Conservation (phyloP, 2,329 filamentous ascomycete species). For the Trichoderma lentiforme region DNA sequence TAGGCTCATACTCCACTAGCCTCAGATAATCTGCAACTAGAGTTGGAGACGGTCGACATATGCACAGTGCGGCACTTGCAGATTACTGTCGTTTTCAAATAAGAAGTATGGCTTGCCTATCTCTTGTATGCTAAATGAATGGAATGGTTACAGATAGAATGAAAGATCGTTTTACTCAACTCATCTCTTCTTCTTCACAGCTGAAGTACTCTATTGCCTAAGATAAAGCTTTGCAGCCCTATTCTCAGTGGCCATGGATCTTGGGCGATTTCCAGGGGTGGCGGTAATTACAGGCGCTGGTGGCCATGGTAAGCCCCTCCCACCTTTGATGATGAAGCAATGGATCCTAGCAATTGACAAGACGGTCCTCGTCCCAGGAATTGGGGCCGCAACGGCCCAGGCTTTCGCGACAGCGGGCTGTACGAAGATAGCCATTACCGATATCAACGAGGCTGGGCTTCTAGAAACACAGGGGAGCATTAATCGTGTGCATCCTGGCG, state of each 20-base stretch:
- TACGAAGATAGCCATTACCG: too few species aligned
- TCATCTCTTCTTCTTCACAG: neutral
- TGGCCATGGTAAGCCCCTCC: neutral
- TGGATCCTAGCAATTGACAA: too few species aligned
- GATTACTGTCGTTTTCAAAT: neutral
- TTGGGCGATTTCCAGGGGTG: neutral
- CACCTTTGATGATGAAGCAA: too few species aligned
- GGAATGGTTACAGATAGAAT: neutral
- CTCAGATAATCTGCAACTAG: neutral
- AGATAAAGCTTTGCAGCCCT: neutral
- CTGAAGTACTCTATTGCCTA: neutral
- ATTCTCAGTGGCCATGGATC: neutral
- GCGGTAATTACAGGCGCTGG: neutral
- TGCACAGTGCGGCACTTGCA: neutral
- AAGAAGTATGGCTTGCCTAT: neutral
- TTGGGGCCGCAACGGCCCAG: too few species aligned
- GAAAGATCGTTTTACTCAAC: too few species aligned
- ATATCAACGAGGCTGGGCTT: too few species aligned
- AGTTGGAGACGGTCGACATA: neutral
- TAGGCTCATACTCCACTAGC: neutral
- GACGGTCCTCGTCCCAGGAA: too few species aligned
- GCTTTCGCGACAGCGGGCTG: too few species aligned
- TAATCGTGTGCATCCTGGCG: too few species aligned
- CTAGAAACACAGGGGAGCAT: too few species aligned
- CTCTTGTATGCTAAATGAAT: neutral